Percentiles rank a stretch among this genome's conserved stretches.
Conservation (phyloP, 106 monocot genomes). For the Iris macrosiphon region DNA sequence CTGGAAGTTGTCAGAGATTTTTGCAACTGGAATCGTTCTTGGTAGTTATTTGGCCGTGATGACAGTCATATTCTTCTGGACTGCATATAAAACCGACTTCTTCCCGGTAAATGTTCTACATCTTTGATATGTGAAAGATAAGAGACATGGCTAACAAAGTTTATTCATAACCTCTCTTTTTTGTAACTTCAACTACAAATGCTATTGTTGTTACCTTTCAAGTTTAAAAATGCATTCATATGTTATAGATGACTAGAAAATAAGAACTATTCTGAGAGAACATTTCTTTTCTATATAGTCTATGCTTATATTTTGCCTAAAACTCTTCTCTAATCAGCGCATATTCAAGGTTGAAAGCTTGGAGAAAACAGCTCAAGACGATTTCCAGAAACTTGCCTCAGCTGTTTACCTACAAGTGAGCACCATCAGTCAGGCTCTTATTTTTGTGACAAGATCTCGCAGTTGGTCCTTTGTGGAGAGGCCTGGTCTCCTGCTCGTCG, state of each 20-base stretch:
- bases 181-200: too few species aligned
- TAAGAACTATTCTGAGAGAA: too few species aligned
- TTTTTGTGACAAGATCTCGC: constrained; percentile 69
- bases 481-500: constrained; percentile 47
- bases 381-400: constrained; percentile 67
- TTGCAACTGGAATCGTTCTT: constrained; percentile 79
- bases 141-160: too few species aligned
- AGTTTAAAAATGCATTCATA: too few species aligned
- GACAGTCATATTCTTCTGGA: constrained; percentile 99
- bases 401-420: constrained; percentile 76
- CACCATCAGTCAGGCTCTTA: constrained; percentile 40
- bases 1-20: constrained; percentile 91
- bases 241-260: too few species aligned
- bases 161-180: too few species aligned
- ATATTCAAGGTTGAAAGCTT: constrained; percentile 57
- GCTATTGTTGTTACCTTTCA: too few species aligned
- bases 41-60: constrained; percentile 87
- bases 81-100: constrained; percentile 81
- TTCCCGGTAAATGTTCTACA: constrained; percentile 44
- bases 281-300: too few species aligned
- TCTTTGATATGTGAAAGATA: not conserved
- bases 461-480: constrained; percentile 70
- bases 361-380: constrained; percentile 70
- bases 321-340: too few species aligned
- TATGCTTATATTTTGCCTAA: too few species aligned